Evolutionary conservation across 768 basidiomycete genomes (phyloP), one percentile per base, ranked within the genome.

Genomic region (Phylloporus sp.): DNA sequence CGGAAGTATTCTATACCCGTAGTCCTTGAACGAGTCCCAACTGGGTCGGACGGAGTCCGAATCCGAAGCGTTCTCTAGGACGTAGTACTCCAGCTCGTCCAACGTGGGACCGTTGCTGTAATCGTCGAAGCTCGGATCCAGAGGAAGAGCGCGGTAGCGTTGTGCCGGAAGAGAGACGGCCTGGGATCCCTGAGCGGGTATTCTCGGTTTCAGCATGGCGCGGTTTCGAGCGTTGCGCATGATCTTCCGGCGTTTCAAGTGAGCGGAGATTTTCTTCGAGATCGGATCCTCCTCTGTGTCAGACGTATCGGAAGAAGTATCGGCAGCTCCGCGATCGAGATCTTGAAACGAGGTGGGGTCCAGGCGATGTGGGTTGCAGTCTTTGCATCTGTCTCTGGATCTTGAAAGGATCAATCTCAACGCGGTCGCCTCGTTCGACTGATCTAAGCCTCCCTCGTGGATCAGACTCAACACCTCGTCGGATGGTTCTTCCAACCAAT

Each of bases 11-110:
- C 44, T 6, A 9, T 38, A 50, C 0, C 49, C 44, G 38, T 50
- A 46, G 33, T 50, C 49, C n/a, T 6, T 46, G 44, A 46, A 50
- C 7, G 26, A 46, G 11, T 46, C 35, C 49, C 49, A 50, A 15
- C 32, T 50, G 0, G 39, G 46, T 9, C 44, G 28, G n/a, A n/a
- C n/a, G n/a, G n/a, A n/a, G n/a, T n/a, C n/a, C n/a, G n/a, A n/a
- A n/a, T n/a, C n/a, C n/a, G n/a, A n/a, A n/a, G n/a, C n/a, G n/a
- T n/a, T n/a, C n/a, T n/a, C n/a, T n/a, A n/a, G n/a, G n/a, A 3
- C 5, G 8, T 0, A 43, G 8, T 6, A 14, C 14, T 44, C 15
- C 21, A 49, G 13, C 17, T 49, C 37, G 13, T 49, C 48, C 28
- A 49, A n/a, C 5, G 42, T 49, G 4, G 48, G 48, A 14, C 37